Evolutionary conservation across 805 yeast species (phyloP).

Genomic region (Yarrowia alimentaria): DNA sequence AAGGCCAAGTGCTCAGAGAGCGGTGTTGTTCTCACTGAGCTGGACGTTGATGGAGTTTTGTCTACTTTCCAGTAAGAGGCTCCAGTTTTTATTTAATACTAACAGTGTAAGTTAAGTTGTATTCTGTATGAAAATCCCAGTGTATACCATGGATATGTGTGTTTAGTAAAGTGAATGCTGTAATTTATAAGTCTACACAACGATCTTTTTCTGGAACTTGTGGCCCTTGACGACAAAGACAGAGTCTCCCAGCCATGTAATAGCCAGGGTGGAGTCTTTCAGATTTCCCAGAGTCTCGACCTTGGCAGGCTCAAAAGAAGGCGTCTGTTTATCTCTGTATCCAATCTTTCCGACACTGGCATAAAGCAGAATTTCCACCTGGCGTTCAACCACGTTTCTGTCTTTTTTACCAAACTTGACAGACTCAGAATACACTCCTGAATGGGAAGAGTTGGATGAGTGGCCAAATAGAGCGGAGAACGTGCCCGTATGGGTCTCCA

Average conservation of each 20-base stretch:
- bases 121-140: no score
- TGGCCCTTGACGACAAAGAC: constrained; percentile 4
- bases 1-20: constrained; percentile 94
- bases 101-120: neutral
- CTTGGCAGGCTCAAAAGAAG: constrained; percentile 13
- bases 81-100: neutral
- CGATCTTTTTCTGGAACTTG: constrained; percentile 1
- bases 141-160: no score
- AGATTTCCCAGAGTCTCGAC: constrained; percentile 7
- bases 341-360: constrained; percentile 16
- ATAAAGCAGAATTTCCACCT: constrained; percentile 21
- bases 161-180: no score
- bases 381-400: constrained; percentile 3
- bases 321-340: constrained; percentile 15
- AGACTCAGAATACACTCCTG: constrained; percentile 9
- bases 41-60: constrained; percentile 66
- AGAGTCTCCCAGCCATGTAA: constrained; percentile 1
- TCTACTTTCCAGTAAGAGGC: constrained; percentile 28
- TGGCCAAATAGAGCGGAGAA: constrained; percentile 9
- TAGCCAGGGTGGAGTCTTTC: neutral
- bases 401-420: constrained; percentile 20
- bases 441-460: neutral
- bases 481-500: constrained; percentile 14
- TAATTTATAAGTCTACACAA: no score
- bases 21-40: constrained; percentile 83